Evolutionary conservation across 2,329 filamentous ascomycete species (phyloP).

Genomic region (Trichoderma hamatum): DNA sequence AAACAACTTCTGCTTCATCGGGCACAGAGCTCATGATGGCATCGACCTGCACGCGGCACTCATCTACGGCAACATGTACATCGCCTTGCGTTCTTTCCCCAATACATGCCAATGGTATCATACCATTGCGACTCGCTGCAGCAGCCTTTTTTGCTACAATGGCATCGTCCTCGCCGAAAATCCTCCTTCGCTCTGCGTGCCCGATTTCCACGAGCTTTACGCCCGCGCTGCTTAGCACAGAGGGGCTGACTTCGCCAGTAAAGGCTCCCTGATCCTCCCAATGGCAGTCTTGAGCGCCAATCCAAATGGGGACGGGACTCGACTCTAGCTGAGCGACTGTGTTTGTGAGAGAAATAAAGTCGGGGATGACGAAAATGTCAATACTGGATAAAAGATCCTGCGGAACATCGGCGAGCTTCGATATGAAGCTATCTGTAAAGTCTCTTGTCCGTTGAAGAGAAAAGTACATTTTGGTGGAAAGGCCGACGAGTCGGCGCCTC

Average conservation of each 20-base stretch:
- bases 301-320: constrained; percentile 51
- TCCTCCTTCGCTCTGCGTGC: constrained; percentile 73
- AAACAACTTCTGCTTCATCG: constrained; percentile 66
- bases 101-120: constrained; percentile 79
- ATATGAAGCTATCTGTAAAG: constrained; percentile 56
- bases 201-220: constrained; percentile 76
- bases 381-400: constrained; percentile 52
- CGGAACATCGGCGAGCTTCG: constrained; percentile 48
- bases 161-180: constrained; percentile 76
- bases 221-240: constrained; percentile 67
- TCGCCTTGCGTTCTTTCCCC: constrained; percentile 64
- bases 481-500: constrained; percentile 67
- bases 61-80: constrained; percentile 62
- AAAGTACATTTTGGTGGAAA: constrained; percentile 82
- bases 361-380: constrained; percentile 77
- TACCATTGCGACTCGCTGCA: constrained; percentile 67
- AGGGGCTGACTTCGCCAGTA: constrained; percentile 76
- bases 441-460: constrained; percentile 61
- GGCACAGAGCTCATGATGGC: constrained; percentile 65
- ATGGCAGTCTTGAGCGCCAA: constrained; percentile 75
- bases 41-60: constrained; percentile 68
- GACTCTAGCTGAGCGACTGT: constrained; percentile 52
- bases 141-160: constrained; percentile 69
- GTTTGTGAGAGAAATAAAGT: constrained; percentile 69
- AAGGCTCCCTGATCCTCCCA: constrained; percentile 71